A percentile compares a stretch with the other conserved stretches of the same genome.
phyloP scores from a whole-genome alignment of 2,329 filamentous ascomycete genomes.

The Verticillium dahliae region DNA sequence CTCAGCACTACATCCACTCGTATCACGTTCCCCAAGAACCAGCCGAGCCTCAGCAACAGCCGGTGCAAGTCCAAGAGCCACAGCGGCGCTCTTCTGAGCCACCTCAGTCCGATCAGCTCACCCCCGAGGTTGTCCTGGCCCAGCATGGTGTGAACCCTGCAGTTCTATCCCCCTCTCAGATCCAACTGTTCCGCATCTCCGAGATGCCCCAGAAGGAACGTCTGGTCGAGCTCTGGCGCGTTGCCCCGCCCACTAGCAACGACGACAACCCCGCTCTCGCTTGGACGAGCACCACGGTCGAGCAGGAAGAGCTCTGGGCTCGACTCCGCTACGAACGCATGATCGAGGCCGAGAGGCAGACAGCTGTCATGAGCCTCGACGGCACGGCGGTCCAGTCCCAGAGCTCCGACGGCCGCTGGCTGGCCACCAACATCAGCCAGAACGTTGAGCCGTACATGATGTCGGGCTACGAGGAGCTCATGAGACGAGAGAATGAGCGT shows the following conservation, averaged over 20 bases:
- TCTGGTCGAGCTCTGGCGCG: constrained; percentile 79
- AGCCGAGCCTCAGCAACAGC: constrained; percentile 15
- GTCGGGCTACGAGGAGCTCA: constrained; percentile 69
- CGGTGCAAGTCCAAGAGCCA: constrained; percentile 16
- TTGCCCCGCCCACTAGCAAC: constrained; percentile 61
- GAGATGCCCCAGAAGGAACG: constrained; percentile 65
- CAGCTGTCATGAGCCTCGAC: constrained; percentile 46
- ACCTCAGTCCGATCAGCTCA: constrained; percentile 38
- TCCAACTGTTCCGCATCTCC: constrained; percentile 72
- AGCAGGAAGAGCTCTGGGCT: constrained; percentile 55
- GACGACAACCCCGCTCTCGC: constrained; percentile 47
- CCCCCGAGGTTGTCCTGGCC: constrained; percentile 51
- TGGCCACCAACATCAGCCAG: constrained; percentile 23
- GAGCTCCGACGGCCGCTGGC: constrained; percentile 45
- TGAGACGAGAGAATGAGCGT: constrained; percentile 55
- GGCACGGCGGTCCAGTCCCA: constrained; percentile 43
- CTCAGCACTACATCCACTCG: constrained; percentile 80
- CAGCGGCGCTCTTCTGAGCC: constrained; percentile 45
- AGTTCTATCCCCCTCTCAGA: constrained; percentile 65
- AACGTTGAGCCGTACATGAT: constrained; percentile 78
- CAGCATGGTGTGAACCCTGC: constrained; percentile 64
- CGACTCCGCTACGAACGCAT: constrained; percentile 52
- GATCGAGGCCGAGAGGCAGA: constrained; percentile 26
- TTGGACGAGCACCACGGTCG: constrained; percentile 45
- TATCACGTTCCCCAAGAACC: constrained; percentile 52